These are phyloP conservation scores for Myxozyma sirexii DNA, from an alignment of 805 yeast genomes.

Conservation along the genomic window DNA sequence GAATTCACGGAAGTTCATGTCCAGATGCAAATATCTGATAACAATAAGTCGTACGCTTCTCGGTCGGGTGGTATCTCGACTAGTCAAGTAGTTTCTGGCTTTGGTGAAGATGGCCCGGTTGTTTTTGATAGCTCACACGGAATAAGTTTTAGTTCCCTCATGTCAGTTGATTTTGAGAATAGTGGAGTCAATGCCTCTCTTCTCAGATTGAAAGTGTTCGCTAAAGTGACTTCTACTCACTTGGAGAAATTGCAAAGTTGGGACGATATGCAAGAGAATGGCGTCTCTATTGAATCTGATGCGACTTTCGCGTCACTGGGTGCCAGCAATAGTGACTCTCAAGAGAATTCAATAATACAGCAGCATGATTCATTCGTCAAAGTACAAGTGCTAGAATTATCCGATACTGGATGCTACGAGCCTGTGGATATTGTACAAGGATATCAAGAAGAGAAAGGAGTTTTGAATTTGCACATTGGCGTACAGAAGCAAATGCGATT, in stretches of 20 bases:
- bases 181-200: slow-evolving; percentile 2
- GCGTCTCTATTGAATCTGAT: background rate
- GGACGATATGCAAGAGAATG: slow-evolving; percentile 35
- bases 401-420: slow-evolving; percentile 29
- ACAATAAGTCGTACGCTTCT: background rate
- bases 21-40: slow-evolving; percentile 18
- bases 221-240: slow-evolving; percentile 26
- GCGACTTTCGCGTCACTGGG: background rate
- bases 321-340: background rate
- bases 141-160: slow-evolving; percentile 9
- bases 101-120: slow-evolving; percentile 31
- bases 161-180: background rate
- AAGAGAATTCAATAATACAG: background rate
- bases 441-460: slow-evolving; percentile 21
- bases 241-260: slow-evolving; percentile 35
- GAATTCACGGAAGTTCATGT: slow-evolving; percentile 36
- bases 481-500: slow-evolving; percentile 30
- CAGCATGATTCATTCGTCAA: slow-evolving; percentile 31
- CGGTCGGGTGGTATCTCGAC: slow-evolving; percentile 31
- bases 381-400: slow-evolving; percentile 26
- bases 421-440: slow-evolving; percentile 24
- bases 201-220: slow-evolving; percentile 29
- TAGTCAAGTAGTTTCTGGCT: slow-evolving; percentile 20
- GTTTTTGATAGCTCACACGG: slow-evolving; percentile 24
- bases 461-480: slow-evolving; percentile 22